phyloP scores from a whole-genome alignment of 2,329 filamentous ascomycete genomes.

The Xylaria sp. region DNA sequence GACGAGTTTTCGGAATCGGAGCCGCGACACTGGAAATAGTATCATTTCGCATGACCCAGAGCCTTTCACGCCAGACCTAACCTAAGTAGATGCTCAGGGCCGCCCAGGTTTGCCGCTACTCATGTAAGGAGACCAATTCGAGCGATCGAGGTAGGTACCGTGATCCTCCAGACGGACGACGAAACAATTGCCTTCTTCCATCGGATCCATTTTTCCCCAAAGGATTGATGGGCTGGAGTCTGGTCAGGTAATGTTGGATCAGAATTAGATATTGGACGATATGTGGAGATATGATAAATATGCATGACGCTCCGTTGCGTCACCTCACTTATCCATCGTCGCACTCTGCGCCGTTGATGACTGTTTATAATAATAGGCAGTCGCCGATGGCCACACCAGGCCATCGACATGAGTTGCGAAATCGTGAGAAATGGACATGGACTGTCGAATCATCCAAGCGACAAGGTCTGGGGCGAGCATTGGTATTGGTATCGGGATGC shows the following conservation, averaged over 20 bases:
- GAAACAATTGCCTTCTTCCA: constrained; percentile 26
- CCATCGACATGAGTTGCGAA: constrained; percentile 5
- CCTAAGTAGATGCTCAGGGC: neutral
- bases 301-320: constrained; percentile 40
- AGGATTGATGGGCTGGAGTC: constrained; percentile 36
- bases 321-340: constrained; percentile 31
- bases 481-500: constrained; percentile 17
- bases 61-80: neutral
- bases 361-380: constrained; percentile 4
- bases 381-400: constrained; percentile 6
- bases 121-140: constrained; percentile 10
- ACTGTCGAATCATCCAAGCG: constrained; percentile 11
- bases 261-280: constrained; percentile 30
- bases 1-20: constrained; percentile 12
- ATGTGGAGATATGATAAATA: constrained; percentile 36
- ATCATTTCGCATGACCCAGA: constrained; percentile 10
- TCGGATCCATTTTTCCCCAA: constrained; percentile 34
- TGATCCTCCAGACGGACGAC: constrained; percentile 17
- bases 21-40: neutral
- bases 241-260: constrained; percentile 30
- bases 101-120: constrained; percentile 9
- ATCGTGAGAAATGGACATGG: constrained; percentile 19
- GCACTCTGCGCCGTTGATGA: constrained; percentile 23
- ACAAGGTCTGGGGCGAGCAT: constrained; percentile 3
- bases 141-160: constrained; percentile 20